phyloP scores from a whole-genome alignment of 2,329 filamentous ascomycete genomes.

The Aspergillus aculeatinus region DNA sequence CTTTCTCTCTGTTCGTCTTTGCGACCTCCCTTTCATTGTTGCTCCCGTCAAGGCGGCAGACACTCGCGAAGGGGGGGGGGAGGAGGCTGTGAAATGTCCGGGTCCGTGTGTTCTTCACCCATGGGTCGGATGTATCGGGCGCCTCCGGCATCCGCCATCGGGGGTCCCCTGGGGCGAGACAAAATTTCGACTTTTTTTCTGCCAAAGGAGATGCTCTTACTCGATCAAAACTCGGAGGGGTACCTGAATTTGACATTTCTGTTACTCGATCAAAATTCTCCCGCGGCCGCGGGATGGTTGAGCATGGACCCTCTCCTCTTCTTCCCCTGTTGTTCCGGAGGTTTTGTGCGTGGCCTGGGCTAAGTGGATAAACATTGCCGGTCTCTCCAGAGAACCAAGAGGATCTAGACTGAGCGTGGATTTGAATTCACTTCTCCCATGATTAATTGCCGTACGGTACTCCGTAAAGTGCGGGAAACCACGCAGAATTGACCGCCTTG shows the following conservation, averaged over 20 bases:
- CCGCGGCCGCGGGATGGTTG: neutral
- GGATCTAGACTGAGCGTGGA: neutral
- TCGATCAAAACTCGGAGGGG: constrained; percentile 28
- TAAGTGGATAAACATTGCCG: neutral
- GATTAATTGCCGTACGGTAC: too few relatives aligned
- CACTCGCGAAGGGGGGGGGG: neutral
- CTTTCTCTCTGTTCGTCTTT: neutral
- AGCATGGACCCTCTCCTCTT: neutral
- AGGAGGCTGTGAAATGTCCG: neutral
- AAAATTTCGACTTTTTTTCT: neutral
- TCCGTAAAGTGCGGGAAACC: neutral
- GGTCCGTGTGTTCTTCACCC: constrained; percentile 11
- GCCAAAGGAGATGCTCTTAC: constrained; percentile 18
- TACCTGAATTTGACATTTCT: constrained; percentile 24
- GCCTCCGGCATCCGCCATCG: constrained; percentile 29
- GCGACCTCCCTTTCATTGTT: constrained; percentile 20
- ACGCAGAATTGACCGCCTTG: neutral
- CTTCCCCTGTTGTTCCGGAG: neutral
- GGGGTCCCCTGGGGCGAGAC: constrained; percentile 10
- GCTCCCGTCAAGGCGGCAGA: constrained; percentile 19
- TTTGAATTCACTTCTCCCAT: neutral
- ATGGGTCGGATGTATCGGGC: constrained; percentile 24
- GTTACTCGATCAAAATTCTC: constrained; percentile 17
- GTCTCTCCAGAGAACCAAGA: neutral
- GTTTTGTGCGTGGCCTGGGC: neutral